phyloP scores from a whole-genome alignment of 495 filamentous ascomycete species.

The Xylaria sp. region DNA sequence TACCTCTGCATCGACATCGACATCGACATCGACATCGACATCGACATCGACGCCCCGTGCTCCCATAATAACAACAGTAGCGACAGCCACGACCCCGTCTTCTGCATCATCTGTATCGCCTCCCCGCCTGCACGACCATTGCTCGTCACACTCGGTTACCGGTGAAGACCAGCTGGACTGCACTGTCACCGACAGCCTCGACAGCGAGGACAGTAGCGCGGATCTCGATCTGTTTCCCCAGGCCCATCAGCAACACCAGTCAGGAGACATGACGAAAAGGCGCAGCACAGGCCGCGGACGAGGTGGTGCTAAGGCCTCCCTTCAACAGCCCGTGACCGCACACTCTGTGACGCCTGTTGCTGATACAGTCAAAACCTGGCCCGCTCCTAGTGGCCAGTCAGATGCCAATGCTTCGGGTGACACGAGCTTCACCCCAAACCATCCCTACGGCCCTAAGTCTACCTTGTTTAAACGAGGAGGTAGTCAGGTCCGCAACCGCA shows the following conservation, averaged over 20 bases:
- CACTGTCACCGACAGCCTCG: neutral
- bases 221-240: slow-evolving; percentile 18
- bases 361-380: slow-evolving; percentile 24
- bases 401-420: slow-evolving; percentile 31
- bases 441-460: slow-evolving; percentile 26
- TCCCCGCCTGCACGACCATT: slow-evolving; percentile 2
- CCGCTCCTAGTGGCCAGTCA: slow-evolving; percentile 24
- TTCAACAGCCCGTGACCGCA: slow-evolving; percentile 12
- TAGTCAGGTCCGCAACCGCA: neutral
- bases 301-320: slow-evolving; percentile 30
- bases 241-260: neutral
- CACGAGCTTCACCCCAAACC: slow-evolving; percentile 30
- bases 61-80: too few species aligned
- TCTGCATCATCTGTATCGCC: slow-evolving; percentile 16
- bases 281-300: slow-evolving; percentile 36
- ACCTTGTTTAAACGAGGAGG: slow-evolving; percentile 22
- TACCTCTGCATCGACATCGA: neutral
- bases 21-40: neutral
- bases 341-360: slow-evolving; percentile 30
- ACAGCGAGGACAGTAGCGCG: slow-evolving; percentile 19
- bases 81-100: slow-evolving; percentile 3
- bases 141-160: slow-evolving; percentile 18
- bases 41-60: neutral
- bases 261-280: slow-evolving; percentile 32
- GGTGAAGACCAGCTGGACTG: neutral